phyloP scores from a whole-genome alignment of 2,329 filamentous ascomycete genomes.

The Penicillium nordicum region DNA sequence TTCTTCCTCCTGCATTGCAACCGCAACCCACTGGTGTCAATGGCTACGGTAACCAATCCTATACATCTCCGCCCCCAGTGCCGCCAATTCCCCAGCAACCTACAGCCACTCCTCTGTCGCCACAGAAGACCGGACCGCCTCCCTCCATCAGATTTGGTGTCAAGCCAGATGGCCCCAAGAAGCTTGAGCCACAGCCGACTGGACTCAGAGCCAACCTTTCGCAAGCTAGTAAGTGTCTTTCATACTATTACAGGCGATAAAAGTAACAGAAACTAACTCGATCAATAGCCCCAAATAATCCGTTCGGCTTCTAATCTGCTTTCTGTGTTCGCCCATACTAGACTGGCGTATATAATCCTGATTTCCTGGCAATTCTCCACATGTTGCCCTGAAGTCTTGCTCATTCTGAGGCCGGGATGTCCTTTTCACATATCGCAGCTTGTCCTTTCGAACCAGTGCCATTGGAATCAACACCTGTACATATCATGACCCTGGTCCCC shows the following conservation, averaged over 20 bases:
- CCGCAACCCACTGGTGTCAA: constrained; percentile 51
- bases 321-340: not conserved
- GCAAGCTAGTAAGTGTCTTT: constrained; percentile 80
- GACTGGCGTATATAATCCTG: constrained; percentile 29
- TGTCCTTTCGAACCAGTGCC: constrained; percentile 14
- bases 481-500: constrained; percentile 18
- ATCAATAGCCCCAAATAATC: constrained; percentile 62
- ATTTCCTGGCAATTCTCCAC: constrained; percentile 12
- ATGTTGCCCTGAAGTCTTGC: constrained; percentile 2
- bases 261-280: constrained; percentile 12
- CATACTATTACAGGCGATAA: not conserved
- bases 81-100: constrained; percentile 59
- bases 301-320: constrained; percentile 62
- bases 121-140: constrained; percentile 80
- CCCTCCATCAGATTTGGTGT: constrained; percentile 89
- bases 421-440: constrained; percentile 15
- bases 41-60: constrained; percentile 48
- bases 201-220: constrained; percentile 85
- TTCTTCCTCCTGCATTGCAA: constrained; percentile 53
- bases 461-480: constrained; percentile 22
- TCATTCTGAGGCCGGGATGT: not conserved
- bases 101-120: constrained; percentile 60
- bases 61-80: constrained; percentile 50
- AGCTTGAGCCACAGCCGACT: constrained; percentile 79
- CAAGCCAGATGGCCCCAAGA: constrained; percentile 64